Evolutionary conservation across 495 filamentous ascomycete species (phyloP).

Genomic region (Schizothecium vesticola): DNA sequence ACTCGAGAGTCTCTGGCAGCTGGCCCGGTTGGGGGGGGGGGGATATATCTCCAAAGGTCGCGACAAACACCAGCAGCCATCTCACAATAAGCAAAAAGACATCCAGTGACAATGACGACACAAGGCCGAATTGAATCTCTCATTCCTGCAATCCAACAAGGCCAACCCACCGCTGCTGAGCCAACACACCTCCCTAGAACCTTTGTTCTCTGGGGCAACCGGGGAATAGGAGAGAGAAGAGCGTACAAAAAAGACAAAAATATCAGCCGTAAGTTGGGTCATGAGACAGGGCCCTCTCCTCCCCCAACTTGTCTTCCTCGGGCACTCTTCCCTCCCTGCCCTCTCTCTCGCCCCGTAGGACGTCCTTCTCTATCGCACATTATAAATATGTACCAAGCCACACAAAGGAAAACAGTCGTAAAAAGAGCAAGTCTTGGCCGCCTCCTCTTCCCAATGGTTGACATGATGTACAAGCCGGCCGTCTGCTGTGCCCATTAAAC

Average conservation of each 20-base stretch:
- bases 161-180: neutral
- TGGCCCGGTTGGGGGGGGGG: neutral
- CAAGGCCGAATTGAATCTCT: neutral
- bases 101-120: neutral
- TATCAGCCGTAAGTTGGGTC: constrained; percentile 2
- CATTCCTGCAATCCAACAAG: constrained; percentile 1
- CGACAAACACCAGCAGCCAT: neutral
- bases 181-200: neutral
- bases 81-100: neutral
- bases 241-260: neutral
- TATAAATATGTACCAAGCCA: constrained; percentile 7
- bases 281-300: neutral
- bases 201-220: neutral
- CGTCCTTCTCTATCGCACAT: constrained; percentile 7
- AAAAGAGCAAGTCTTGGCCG: neutral
- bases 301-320: neutral
- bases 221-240: neutral
- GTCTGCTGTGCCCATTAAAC: neutral
- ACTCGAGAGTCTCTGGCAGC: neutral
- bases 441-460: neutral
- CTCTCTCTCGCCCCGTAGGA: neutral
- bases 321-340: neutral
- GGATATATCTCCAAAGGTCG: neutral
- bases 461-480: neutral
- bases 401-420: neutral